These are phyloP conservation scores for Metarhizium guizhouense DNA, from an alignment of 2,329 filamentous ascomycete genomes.

Conservation along the genomic window DNA sequence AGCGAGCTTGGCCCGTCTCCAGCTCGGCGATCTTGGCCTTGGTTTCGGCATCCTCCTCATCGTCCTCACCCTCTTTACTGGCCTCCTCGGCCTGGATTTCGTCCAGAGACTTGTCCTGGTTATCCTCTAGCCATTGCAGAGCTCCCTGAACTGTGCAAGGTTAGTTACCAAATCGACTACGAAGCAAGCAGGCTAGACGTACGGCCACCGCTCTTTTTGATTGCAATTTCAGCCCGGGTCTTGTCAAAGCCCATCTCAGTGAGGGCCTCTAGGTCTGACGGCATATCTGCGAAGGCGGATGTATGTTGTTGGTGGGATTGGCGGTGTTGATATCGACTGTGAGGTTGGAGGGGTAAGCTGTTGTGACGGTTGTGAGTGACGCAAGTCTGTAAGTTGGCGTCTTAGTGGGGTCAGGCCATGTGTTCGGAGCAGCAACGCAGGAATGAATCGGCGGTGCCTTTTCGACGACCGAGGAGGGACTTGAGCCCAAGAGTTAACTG, in stretches of 20 bases:
- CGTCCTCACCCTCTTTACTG: slow-evolving; percentile 32
- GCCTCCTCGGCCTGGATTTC: slow-evolving; percentile 53
- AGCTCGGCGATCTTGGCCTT: slow-evolving; percentile 54
- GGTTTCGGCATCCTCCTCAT: slow-evolving; percentile 37
- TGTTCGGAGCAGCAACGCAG: neutral
- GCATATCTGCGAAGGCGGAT: slow-evolving; percentile 36
- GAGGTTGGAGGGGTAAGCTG: neutral
- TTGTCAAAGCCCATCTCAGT: slow-evolving; percentile 75
- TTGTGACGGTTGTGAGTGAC: slow-evolving; percentile 6
- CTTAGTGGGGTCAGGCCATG: slow-evolving; percentile 4
- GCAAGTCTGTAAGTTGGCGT: slow-evolving; percentile 6
- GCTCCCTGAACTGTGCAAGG: slow-evolving; percentile 65
- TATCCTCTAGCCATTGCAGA: slow-evolving; percentile 89
- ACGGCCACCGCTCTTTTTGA: slow-evolving; percentile 77
- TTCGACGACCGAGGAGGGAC: too few species aligned
- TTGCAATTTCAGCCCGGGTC: slow-evolving; percentile 70
- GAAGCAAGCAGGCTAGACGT: slow-evolving; percentile 25
- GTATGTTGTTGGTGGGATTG: slow-evolving; percentile 3
- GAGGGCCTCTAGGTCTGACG: slow-evolving; percentile 51
- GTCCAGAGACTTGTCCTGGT: slow-evolving; percentile 79
- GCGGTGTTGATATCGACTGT: slow-evolving; percentile 3
- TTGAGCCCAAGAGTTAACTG: too few species aligned
- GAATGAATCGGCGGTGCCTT: neutral
- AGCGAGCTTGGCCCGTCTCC: slow-evolving; percentile 60
- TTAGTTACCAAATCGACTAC: slow-evolving; percentile 3